A percentile compares a stretch with the other conserved stretches of the same genome.
Conservation (phyloP, 495 filamentous ascomycete genomes). For the Penicillium psychrofluorescens region DNA sequence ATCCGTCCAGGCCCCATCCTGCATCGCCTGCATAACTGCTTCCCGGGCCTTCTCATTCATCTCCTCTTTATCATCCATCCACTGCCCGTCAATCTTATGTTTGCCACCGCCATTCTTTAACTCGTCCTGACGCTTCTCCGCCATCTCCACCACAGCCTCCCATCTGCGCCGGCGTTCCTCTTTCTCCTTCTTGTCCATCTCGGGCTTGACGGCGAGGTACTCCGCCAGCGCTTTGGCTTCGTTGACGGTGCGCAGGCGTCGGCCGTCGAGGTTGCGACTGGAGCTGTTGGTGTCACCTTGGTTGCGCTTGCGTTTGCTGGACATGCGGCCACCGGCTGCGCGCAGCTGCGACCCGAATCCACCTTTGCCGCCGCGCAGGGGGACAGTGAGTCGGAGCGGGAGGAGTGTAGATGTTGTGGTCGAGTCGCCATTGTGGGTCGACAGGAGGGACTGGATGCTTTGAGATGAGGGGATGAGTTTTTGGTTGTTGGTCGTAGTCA, state of each 20-base stretch:
- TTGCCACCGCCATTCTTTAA: slow-evolving; percentile 58
- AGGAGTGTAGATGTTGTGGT: slow-evolving; percentile 61
- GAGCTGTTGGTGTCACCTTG: slow-evolving; percentile 80
- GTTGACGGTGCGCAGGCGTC: slow-evolving; percentile 81
- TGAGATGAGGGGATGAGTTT: slow-evolving; percentile 43
- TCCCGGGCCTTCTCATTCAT: slow-evolving; percentile 73
- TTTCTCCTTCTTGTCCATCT: slow-evolving; percentile 90
- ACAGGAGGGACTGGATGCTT: slow-evolving; percentile 21
- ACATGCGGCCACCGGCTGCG: slow-evolving; percentile 96
- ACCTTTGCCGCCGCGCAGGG: slow-evolving; percentile 86
- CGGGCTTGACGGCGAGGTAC: slow-evolving; percentile 90
- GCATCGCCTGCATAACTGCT: slow-evolving; percentile 73
- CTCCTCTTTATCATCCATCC: slow-evolving; percentile 90
- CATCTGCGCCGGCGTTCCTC: slow-evolving; percentile 73
- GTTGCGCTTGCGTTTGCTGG: slow-evolving; percentile 79
- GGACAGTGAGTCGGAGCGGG: slow-evolving; percentile 66
- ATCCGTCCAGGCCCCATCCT: slow-evolving; percentile 48
- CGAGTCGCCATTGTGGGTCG: slow-evolving; percentile 15
- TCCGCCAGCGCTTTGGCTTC: slow-evolving; percentile 93
- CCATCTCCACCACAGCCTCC: slow-evolving; percentile 75
- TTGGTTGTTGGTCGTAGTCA: slow-evolving; percentile 78
- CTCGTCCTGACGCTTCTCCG: slow-evolving; percentile 76
- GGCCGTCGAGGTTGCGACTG: slow-evolving; percentile 87
- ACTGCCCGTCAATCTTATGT: slow-evolving; percentile 75
- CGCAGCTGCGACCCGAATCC: slow-evolving; percentile 96